These are phyloP conservation scores for Leccinum uliginosum DNA, from an alignment of 768 basidiomycete species.

Conservation along the genomic window DNA sequence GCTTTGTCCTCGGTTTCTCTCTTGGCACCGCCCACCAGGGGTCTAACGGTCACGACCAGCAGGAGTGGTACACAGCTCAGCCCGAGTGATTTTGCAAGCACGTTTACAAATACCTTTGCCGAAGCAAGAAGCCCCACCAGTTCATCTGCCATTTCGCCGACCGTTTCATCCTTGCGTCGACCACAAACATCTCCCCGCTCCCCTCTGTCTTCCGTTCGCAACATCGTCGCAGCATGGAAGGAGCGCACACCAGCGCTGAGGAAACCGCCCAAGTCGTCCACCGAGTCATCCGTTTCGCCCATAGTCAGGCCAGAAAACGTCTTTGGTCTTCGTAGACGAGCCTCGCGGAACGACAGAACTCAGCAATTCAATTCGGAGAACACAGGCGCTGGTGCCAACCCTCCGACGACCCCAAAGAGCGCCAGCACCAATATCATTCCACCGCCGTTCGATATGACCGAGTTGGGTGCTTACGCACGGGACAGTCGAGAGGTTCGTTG, in stretches of 20 bases:
- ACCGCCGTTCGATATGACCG: slow-evolving; percentile 44
- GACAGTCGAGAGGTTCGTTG: slow-evolving; percentile 41
- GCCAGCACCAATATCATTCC: slow-evolving; percentile 34
- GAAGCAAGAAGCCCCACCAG: slow-evolving; percentile 25
- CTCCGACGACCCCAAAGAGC: slow-evolving; percentile 27
- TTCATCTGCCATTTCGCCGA: slow-evolving; percentile 35
- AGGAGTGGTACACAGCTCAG: slow-evolving; percentile 32
- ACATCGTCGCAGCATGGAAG: slow-evolving; percentile 79
- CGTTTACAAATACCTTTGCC: slow-evolving; percentile 39
- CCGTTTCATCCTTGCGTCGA: slow-evolving; percentile 51
- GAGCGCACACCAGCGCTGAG: slow-evolving; percentile 56
- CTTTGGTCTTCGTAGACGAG: slow-evolving; percentile 33
- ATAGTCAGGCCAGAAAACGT: slow-evolving; percentile 25
- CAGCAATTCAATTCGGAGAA: slow-evolving; percentile 14
- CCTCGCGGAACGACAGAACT: slow-evolving; percentile 23
- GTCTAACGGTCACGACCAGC: slow-evolving; percentile 18
- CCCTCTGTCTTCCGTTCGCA: slow-evolving; percentile 69
- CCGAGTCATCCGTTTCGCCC: slow-evolving; percentile 38
- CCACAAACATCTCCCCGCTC: slow-evolving; percentile 66
- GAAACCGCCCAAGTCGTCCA: slow-evolving; percentile 29
- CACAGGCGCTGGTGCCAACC: slow-evolving; percentile 5
- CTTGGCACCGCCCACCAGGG: slow-evolving; percentile 45
- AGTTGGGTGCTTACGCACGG: slow-evolving; percentile 40
- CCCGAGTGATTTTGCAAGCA: slow-evolving; percentile 35
- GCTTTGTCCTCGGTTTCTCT: slow-evolving; percentile 37